A percentile compares a stretch with the other conserved stretches of the same genome.
These are phyloP conservation scores for Adansonia madagascariensis DNA, from an alignment of 441 rosid genomes.

Conservation along the genomic window DNA sequence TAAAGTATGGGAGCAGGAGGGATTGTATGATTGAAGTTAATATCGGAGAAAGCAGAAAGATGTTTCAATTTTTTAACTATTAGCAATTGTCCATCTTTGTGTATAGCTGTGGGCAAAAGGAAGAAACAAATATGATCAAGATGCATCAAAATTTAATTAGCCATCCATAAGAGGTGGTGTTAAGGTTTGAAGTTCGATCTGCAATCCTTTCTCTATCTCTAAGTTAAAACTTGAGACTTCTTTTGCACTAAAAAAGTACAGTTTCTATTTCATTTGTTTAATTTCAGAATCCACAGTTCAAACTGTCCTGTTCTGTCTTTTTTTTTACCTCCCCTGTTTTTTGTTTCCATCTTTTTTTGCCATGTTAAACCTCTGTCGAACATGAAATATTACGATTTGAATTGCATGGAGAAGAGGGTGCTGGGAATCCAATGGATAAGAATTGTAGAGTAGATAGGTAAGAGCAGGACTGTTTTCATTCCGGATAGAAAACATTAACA, in stretches of 20 bases:
- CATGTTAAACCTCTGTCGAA: background rate
- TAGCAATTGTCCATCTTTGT: conserved; percentile 28
- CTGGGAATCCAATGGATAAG: background rate
- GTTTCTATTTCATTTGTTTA: conserved; percentile 23
- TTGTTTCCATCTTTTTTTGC: background rate
- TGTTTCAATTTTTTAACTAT: background rate
- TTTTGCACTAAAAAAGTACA: background rate
- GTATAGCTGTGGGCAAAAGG: conserved; percentile 32
- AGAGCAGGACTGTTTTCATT: background rate
- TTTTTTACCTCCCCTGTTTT: background rate
- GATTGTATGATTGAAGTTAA: conserved; percentile 57
- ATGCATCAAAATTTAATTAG: no score
- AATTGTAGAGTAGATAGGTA: background rate
- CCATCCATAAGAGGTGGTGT: no score
- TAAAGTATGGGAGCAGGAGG: conserved; percentile 81
- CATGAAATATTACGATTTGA: background rate
- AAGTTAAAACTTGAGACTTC: no score
- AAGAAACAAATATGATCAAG: background rate
- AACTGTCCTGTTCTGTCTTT: background rate
- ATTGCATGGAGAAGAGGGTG: background rate
- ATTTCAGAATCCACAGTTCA: background rate
- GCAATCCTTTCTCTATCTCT: no score
- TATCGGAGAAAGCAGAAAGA: background rate
- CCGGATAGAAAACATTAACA: background rate
- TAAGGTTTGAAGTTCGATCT: no score